Base-by-base conservation (phyloP, 805 yeast species). In the Ogataea naganishii region DNA sequence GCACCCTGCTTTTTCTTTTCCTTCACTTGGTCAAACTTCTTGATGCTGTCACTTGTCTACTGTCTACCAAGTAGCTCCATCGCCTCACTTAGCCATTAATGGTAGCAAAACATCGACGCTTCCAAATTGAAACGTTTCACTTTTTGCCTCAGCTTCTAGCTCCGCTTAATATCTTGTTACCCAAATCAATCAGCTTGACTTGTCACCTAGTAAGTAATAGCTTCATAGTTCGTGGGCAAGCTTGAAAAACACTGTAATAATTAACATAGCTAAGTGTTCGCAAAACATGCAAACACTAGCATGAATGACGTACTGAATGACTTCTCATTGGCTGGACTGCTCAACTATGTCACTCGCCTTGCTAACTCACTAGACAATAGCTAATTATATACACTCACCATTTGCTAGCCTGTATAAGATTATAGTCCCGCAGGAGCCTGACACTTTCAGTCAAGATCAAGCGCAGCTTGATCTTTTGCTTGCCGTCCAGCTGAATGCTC, bases 361-460 rank as follows among this genome's bases (percentile, higher is more conserved):
- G n/a, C 18, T 14, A 26, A 30, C 12, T 11, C 18, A 12, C 16
- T 27, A 16, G 12, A 31, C 11, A n/a, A 12, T 28, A 24, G 29
- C 17, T 26, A 16, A 31, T 24, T 6, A 27, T 24, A 17, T 31
- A 32, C 10, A 34, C 36, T 33, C 61, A 65, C 94, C 94, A 86
- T 58, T 83, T 83, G 4, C 94, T 73, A 0, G 86, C 76, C 30
- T 74, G 75, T 44, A 66, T 65, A 9, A 85, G 60, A 35, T 80
- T 73, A 36, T 83, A 58, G 20, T 70, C 68, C 1, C 72, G 51
- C 13, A 84, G 58, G 4, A 61, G 58, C 16, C 40, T 37, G 4
- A 64, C 56, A 2, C 80, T 66, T 23, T 48, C 51, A 14, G 66
- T 46, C 18, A 70, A 44, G 10, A 53, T 46, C 6, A 32, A 20